Evolutionary conservation across 2,329 filamentous ascomycete species (phyloP), one percentile per base, ranked within the genome.

Genomic region (Colletotrichum gloeosporioides): DNA sequence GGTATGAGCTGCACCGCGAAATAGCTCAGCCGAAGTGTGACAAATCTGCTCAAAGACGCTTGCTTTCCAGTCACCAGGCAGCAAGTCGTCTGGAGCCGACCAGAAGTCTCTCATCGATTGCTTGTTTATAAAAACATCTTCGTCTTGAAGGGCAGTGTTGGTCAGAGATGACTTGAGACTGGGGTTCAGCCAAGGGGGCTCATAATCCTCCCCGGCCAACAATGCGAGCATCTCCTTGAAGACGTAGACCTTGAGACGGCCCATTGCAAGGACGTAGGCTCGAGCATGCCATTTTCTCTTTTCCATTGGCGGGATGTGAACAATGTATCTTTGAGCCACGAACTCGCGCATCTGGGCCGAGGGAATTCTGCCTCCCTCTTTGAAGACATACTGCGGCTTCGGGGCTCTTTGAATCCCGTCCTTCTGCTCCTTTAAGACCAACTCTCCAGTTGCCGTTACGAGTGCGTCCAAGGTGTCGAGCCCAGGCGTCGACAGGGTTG

Each of bases 321-420:
- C 78, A n/a, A 86, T 82, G 79, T 86, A 86, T 9, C 79, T 79
- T 73, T 86, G 84, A 1, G 84, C 85, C 5, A 86, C 85, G 15
- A 86, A 86, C 15, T 83, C 81, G 29, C 84, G 82, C 73, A 86
- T 82, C 34, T 85, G 80, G 1, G 84, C 81, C 0, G 84, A 85
- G 1, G 84, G 83, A 27, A 85, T 85, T 6, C 85, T 82, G 1
- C 82, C 81, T 12, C 80, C 78, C 36, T 82, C 83, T 9, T 82
- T 81, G 63, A 82, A 84, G 6, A 81, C 75, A 32, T 82, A 79
- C 2, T 80, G 76, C 32, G 71, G 73, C 78, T 79, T 73, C 64
- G 62, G 69, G 8, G 10, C 49, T 15, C 69, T 63, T 59, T 67
- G 62, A 9, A 63, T 18, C 4, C 10, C 31, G 12, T 63, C 18